Evolutionary conservation across 306 rosid genomes (phyloP).

Genomic region (Prunus campanulata): DNA sequence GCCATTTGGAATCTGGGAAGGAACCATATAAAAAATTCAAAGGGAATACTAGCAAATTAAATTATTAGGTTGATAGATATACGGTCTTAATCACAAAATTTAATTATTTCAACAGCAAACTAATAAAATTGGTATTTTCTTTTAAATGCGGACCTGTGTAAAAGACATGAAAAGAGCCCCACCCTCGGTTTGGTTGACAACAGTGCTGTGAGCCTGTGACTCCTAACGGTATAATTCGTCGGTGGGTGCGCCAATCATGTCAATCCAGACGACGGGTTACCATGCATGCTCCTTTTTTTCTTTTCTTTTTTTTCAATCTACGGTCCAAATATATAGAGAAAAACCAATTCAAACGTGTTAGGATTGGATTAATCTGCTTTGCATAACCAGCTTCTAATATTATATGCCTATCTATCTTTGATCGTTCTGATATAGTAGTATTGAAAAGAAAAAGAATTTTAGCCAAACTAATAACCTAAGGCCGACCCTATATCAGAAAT

Average conservation of each 20-base stretch:
- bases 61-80: conserved; percentile 10
- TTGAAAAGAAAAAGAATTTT: no score
- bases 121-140: background rate
- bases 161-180: background rate
- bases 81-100: conserved; percentile 15
- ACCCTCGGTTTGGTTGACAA: background rate
- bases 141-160: conserved; percentile 3
- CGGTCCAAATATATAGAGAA: background rate
- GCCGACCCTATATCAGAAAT: background rate
- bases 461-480: background rate
- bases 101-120: background rate
- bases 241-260: conserved; percentile 14
- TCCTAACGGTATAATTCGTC: conserved; percentile 9
- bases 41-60: background rate
- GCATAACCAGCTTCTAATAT: background rate
- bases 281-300: background rate
- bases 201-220: background rate
- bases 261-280: background rate
- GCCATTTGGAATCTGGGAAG: background rate
- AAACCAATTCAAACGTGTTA: background rate
- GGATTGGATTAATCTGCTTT: background rate
- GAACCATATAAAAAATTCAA: background rate
- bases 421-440: no score
- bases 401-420: background rate
- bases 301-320: no score